phyloP scores from a whole-genome alignment of 1,284 basidiomycete genomes.

The Puccinia triticina region DNA sequence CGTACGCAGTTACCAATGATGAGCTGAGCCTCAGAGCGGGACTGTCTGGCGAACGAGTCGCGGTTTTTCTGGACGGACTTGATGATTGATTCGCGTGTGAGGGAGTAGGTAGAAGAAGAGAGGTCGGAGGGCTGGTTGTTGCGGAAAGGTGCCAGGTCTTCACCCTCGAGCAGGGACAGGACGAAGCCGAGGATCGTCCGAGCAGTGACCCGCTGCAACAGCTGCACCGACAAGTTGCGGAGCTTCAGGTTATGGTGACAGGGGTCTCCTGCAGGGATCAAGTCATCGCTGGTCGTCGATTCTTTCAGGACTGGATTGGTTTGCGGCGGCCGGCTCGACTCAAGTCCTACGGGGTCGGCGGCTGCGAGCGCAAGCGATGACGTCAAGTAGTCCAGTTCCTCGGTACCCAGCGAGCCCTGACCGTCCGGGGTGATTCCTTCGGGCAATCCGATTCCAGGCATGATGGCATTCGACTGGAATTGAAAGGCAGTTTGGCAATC shows the following conservation, averaged over 20 bases:
- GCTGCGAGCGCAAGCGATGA: background rate
- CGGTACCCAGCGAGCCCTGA: too few relatives aligned
- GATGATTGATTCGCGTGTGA: slow-evolving; percentile 15
- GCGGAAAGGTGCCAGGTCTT: background rate
- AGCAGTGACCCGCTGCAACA: slow-evolving; percentile 24
- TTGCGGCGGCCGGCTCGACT: background rate
- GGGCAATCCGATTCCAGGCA: too few relatives aligned
- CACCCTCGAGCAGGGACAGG: slow-evolving; percentile 20
- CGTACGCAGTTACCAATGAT: slow-evolving; percentile 20
- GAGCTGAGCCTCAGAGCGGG: slow-evolving; percentile 27
- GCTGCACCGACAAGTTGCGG: slow-evolving; percentile 4
- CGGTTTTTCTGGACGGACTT: slow-evolving; percentile 16
- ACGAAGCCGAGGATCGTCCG: slow-evolving; percentile 6
- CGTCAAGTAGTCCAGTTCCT: too few relatives aligned
- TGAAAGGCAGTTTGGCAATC: too few relatives aligned
- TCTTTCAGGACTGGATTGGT: background rate
- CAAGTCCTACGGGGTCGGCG: background rate
- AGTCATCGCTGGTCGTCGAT: slow-evolving; percentile 1
- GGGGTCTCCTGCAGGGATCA: slow-evolving; percentile 28
- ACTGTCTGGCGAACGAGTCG: slow-evolving; percentile 23
- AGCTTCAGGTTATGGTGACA: slow-evolving; percentile 30
- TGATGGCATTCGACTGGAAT: too few relatives aligned
- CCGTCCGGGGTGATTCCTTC: too few relatives aligned
- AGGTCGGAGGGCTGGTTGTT: background rate
- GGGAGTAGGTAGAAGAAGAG: too few relatives aligned